Evolutionary conservation across 2,329 filamentous ascomycete species (phyloP).

Genomic region (Paraphaeosphaeria minitans): DNA sequence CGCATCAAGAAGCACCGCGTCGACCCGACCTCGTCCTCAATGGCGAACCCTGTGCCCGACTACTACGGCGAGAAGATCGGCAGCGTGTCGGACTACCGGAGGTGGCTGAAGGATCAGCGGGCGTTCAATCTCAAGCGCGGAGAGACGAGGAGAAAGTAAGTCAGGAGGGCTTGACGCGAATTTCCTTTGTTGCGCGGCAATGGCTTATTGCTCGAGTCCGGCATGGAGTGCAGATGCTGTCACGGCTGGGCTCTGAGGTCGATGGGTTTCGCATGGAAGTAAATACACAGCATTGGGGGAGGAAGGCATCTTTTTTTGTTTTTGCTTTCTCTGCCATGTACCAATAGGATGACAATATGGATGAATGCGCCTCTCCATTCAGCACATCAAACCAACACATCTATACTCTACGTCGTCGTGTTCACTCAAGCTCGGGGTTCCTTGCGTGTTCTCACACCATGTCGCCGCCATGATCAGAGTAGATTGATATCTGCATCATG

Average conservation of each 20-base stretch:
- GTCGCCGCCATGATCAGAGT: too few species aligned
- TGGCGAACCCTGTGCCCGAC: slow-evolving; percentile 92
- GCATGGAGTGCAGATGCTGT: not conserved
- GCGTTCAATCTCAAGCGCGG: slow-evolving; percentile 85
- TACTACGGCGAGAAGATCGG: slow-evolving; percentile 99
- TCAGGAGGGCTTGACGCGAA: not conserved
- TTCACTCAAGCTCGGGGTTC: too few species aligned
- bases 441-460: too few species aligned
- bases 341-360: slow-evolving; percentile 4
- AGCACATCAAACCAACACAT: not conserved
- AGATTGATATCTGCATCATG: too few species aligned
- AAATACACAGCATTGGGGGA: not conserved
- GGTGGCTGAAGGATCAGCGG: slow-evolving; percentile 96
- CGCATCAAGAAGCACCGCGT: slow-evolving; percentile 91
- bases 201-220: not conserved
- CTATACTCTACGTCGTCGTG: too few species aligned
- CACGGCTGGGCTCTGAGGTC: not conserved
- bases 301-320: not conserved
- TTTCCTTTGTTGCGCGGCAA: slow-evolving; percentile 8
- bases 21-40: slow-evolving; percentile 85
- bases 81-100: slow-evolving; percentile 86
- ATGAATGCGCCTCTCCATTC: slow-evolving; percentile 17
- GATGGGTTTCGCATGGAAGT: not conserved
- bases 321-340: slow-evolving; percentile 4
- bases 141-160: slow-evolving; percentile 37